phyloP scores from a whole-genome alignment of 345 rosid genomes.

The Gossypium thurberi region DNA sequence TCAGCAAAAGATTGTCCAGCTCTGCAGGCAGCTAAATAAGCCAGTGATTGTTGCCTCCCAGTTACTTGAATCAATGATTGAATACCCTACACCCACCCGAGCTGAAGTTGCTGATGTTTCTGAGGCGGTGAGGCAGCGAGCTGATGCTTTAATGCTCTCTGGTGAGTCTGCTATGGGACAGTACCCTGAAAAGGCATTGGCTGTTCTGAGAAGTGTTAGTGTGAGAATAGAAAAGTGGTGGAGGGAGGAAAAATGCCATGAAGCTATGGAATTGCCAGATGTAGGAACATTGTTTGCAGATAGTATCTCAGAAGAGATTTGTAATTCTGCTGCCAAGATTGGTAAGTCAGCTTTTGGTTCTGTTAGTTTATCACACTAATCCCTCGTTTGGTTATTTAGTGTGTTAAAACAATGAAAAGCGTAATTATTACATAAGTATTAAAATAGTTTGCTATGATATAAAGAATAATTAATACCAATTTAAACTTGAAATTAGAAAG shows the following conservation, averaged over 20 bases:
- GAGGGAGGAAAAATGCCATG: conserved; percentile 91
- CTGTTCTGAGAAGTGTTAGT: conserved; percentile 91
- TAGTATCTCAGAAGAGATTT: conserved; percentile 86
- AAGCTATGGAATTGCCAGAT: conserved; percentile 65
- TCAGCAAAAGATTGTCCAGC: conserved; percentile 77
- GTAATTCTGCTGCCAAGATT: conserved; percentile 97
- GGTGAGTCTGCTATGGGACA: conserved; percentile 99
- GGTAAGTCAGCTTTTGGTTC: conserved; percentile 37
- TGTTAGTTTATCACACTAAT: too few relatives aligned
- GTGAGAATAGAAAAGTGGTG: conserved; percentile 95
- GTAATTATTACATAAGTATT: too few relatives aligned
- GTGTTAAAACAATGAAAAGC: too few relatives aligned
- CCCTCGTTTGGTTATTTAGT: too few relatives aligned
- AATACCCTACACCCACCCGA: conserved; percentile 98
- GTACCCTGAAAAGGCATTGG: conserved; percentile 88
- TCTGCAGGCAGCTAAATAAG: conserved; percentile 83
- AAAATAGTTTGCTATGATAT: too few relatives aligned
- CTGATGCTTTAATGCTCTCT: conserved; percentile 98
- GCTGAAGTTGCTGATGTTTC: conserved; percentile 99
- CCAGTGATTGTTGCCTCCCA: conserved; percentile 98
- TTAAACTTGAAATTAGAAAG: too few relatives aligned
- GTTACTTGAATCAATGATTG: conserved; percentile 96
- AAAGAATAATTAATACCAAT: too few relatives aligned
- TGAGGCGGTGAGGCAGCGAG: conserved; percentile 95
- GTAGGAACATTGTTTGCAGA: conserved; percentile 70